These are phyloP conservation scores for Neocucurbitaria cava DNA, from an alignment of 2,329 filamentous ascomycete genomes.

Conservation along the genomic window DNA sequence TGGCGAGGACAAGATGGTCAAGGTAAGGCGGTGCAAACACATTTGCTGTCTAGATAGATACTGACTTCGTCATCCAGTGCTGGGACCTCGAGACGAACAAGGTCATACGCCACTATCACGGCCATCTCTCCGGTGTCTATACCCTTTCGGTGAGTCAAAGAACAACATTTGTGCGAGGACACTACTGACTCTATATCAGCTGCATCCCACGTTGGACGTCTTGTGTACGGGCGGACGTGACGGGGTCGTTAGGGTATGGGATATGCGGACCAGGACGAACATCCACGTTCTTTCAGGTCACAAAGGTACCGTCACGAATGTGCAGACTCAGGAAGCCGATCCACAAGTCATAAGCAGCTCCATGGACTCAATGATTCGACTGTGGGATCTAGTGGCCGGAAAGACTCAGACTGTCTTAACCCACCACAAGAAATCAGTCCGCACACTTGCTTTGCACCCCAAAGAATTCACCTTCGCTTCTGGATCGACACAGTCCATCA, in stretches of 20 bases:
- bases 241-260: conserved; percentile 94
- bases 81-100: conserved; percentile 99
- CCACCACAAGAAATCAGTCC: conserved; percentile 97
- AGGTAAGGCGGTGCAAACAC: conserved; percentile 49
- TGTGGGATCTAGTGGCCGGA: conserved; percentile 96
- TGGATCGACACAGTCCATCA: conserved; percentile 90
- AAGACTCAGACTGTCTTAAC: conserved; percentile 96
- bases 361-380: conserved; percentile 68
- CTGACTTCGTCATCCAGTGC: conserved; percentile 57
- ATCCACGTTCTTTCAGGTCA: conserved; percentile 93
- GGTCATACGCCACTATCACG: conserved; percentile 85
- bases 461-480: conserved; percentile 96
- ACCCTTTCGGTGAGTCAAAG: conserved; percentile 60
- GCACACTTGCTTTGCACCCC: conserved; percentile 83
- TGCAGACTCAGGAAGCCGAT: conserved; percentile 94
- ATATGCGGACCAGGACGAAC: conserved; percentile 94
- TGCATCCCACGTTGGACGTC: conserved; percentile 96
- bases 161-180: background rate
- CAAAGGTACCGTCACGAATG: conserved; percentile 85
- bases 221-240: conserved; percentile 94
- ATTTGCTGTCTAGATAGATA: background rate
- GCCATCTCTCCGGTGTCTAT: conserved; percentile 95
- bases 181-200: conserved; percentile 51
- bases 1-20: conserved; percentile 99
- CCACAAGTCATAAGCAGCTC: conserved; percentile 95